phyloP scores from a whole-genome alignment of 139 green algal genomes.

The Micromonas pusilla region DNA sequence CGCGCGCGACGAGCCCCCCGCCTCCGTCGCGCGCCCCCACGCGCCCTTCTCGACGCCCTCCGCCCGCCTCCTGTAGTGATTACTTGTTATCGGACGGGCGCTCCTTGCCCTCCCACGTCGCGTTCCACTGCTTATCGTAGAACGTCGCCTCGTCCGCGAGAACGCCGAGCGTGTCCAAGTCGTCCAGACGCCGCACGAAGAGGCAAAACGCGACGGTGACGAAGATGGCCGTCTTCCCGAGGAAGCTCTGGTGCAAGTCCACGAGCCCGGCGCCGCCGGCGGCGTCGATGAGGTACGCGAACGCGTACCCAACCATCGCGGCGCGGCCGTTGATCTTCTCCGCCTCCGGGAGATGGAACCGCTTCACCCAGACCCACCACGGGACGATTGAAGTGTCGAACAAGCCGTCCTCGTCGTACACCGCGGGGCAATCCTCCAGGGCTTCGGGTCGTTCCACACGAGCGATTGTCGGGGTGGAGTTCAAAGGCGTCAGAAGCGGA shows the following conservation, averaged over 20 bases:
- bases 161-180: slow-evolving; percentile 42
- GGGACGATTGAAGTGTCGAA: slow-evolving; percentile 46
- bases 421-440: slow-evolving; percentile 42
- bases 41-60: too few relatives aligned
- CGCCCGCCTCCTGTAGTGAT: too few relatives aligned
- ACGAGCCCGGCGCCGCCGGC: slow-evolving; percentile 37
- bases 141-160: slow-evolving; percentile 51
- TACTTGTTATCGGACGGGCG: slow-evolving; percentile 40
- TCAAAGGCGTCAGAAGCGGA: too few relatives aligned
- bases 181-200: slow-evolving; percentile 37
- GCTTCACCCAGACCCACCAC: slow-evolving; percentile 48
- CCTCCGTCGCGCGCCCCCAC: too few relatives aligned
- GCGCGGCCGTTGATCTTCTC: slow-evolving; percentile 52
- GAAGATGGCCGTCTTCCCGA: slow-evolving; percentile 48
- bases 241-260: slow-evolving; percentile 41
- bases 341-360: slow-evolving; percentile 56
- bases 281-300: slow-evolving; percentile 41
- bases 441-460: too few relatives aligned
- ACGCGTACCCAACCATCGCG: slow-evolving; percentile 48
- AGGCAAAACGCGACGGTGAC: slow-evolving; percentile 41
- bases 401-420: slow-evolving; percentile 39
- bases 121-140: slow-evolving; percentile 56
- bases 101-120: slow-evolving; percentile 46
- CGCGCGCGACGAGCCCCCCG: too few relatives aligned
- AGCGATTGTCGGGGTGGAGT: too few relatives aligned